Evolutionary conservation across 495 filamentous ascomycete genomes (phyloP), one percentile per base, ranked within the genome.

Genomic region (Penicillium maclennaniae): DNA sequence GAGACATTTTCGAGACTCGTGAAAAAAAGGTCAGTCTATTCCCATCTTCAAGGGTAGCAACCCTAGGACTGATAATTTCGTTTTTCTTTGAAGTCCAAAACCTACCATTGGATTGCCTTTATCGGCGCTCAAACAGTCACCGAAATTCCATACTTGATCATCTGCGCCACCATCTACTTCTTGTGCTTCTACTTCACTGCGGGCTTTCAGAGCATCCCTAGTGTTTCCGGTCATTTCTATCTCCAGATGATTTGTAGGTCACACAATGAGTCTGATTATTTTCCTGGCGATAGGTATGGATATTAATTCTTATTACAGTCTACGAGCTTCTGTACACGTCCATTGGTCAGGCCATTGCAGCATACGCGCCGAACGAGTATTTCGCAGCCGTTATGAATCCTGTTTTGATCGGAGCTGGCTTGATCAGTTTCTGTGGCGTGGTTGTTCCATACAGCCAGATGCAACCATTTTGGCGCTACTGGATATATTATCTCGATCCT

Each of bases 1-100:
- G 83, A 3, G 81, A 95, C 48, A 73, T 83, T 79, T 92, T 74
- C 74, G 84, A 69, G 77, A 88, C 67, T 66, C 87, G 55, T 70
- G 85, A 54, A 78, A 90, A 69, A 84, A 93, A 73, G 88, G 86
- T 61, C 42, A 4, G 45, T 41, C 26, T 23, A 43, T 20, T 14
- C 43, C 81, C 82, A 4, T 72, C 83, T 60, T 21, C 79, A 84
- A 58, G 75, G 83, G 45, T 73, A 73, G 7, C 70, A 88, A 0
- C 86, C 84, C 65, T 31, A 19, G 16, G 80, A 43, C 38, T 49
- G 16, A 45, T 28, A 4, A 17, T 9, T 87, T 59, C 77, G 76
- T 20, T 82, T 78, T 27, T 12, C 78, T 27, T 12, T 6, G 9
- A 34, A 91, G 95, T 78, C 85, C 0, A 76, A 76, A 65, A 75